A percentile compares a stretch with the other conserved stretches of the same genome.
Conservation (phyloP, 352 stramenopile genomes). For the Elongisporangium senticosum region DNA sequence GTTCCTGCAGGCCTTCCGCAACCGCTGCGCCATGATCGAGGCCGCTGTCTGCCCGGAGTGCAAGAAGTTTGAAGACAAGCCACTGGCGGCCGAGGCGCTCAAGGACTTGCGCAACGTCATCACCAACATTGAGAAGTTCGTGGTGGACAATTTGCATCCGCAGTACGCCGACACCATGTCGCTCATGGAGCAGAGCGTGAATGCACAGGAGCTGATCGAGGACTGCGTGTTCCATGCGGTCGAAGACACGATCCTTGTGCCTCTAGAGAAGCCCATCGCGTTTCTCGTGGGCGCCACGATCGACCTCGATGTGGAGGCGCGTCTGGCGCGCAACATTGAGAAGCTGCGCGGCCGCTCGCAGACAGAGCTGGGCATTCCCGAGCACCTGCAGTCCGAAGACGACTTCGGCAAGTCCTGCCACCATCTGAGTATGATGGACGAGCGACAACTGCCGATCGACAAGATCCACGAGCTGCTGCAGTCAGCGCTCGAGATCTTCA, state of each 20-base stretch:
- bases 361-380: slow-evolving; percentile 69
- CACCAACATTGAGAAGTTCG: slow-evolving; percentile 75
- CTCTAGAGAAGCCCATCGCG: slow-evolving; percentile 64
- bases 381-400: slow-evolving; percentile 68
- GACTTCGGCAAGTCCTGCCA: slow-evolving; percentile 77
- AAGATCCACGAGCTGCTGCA: slow-evolving; percentile 80
- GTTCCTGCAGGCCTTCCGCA: slow-evolving; percentile 70
- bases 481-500: slow-evolving; percentile 76
- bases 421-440: slow-evolving; percentile 80
- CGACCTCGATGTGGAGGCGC: slow-evolving; percentile 44
- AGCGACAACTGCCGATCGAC: slow-evolving; percentile 59
- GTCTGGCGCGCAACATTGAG: slow-evolving; percentile 57
- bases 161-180: slow-evolving; percentile 67
- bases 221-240: slow-evolving; percentile 68
- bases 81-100: slow-evolving; percentile 47
- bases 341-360: slow-evolving; percentile 57
- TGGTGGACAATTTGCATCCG: slow-evolving; percentile 53
- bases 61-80: slow-evolving; percentile 42
- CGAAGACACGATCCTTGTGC: slow-evolving; percentile 75
- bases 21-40: slow-evolving; percentile 62
- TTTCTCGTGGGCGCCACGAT: slow-evolving; percentile 67
- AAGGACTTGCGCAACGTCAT: slow-evolving; percentile 60
- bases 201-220: slow-evolving; percentile 47
- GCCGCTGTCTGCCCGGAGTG: slow-evolving; percentile 48
- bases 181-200: slow-evolving; percentile 47